A percentile compares a stretch with the other conserved stretches of the same genome.
Conservation (phyloP, 352 stramenopile species). For the Globisporangium rhizosaccharum region DNA sequence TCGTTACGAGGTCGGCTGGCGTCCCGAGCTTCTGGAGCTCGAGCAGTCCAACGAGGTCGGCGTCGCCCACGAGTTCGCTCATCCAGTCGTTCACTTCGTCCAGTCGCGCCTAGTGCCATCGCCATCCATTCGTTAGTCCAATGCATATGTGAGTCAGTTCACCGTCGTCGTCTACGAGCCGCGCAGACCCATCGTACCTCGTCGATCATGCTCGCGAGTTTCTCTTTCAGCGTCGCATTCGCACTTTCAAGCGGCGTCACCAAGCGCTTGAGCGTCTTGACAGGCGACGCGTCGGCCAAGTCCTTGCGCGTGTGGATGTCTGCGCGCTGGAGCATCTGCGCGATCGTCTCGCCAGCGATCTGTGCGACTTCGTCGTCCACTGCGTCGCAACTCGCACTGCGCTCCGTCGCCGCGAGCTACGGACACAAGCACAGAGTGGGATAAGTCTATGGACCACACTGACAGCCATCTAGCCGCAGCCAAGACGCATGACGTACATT, state of each 20-base stretch:
- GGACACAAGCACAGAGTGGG: background rate
- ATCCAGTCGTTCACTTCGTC: conserved; percentile 82
- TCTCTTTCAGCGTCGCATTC: conserved; percentile 29
- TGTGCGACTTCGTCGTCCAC: conserved; percentile 74
- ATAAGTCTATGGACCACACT: background rate
- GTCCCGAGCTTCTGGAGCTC: conserved; percentile 80
- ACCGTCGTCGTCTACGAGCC: background rate
- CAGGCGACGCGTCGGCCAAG: conserved; percentile 43
- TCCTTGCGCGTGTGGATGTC: conserved; percentile 47
- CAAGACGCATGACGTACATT: conserved; percentile 12
- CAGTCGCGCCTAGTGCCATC: conserved; percentile 40
- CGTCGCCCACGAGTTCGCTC: conserved; percentile 52
- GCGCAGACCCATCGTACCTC: conserved; percentile 21
- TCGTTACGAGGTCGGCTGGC: conserved; percentile 65
- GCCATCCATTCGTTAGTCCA: conserved; percentile 4
- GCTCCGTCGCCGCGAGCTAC: conserved; percentile 26
- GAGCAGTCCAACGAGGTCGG: conserved; percentile 37
- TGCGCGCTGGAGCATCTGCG: conserved; percentile 32
- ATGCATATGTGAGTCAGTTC: background rate
- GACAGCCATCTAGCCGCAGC: background rate
- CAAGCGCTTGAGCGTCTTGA: conserved; percentile 23
- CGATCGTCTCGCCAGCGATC: conserved; percentile 46
- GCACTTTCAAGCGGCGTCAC: conserved; percentile 34
- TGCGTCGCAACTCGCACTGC: conserved; percentile 34
- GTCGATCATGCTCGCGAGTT: conserved; percentile 54